Conservation (phyloP, 176 grass and related monocot genomes). For the Aechmea fasciata region DNA sequence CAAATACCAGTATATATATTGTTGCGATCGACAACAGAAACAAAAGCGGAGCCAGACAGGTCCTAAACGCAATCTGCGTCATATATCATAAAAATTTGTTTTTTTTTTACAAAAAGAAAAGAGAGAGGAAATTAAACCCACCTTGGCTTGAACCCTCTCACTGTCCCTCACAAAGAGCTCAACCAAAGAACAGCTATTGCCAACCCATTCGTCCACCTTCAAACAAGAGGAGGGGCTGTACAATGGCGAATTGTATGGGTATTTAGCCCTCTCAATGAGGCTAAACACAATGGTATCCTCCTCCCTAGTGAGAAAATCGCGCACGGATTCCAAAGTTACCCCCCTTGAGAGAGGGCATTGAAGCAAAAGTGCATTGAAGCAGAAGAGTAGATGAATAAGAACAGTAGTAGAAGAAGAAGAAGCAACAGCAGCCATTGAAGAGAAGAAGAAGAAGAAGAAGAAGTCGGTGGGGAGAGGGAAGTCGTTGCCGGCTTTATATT, state of each 20-base stretch:
- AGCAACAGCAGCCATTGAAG: constrained; percentile 16
- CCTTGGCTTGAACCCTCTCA: constrained; percentile 63
- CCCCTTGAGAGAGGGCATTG: background rate
- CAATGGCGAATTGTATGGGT: constrained; percentile 34
- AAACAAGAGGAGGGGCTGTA: constrained; percentile 21
- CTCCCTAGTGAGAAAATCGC: constrained; percentile 56
- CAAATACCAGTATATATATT: too few relatives aligned
- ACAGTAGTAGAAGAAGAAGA: background rate
- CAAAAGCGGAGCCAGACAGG: too few relatives aligned
- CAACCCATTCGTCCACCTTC: background rate
- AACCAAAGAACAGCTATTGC: constrained; percentile 21
- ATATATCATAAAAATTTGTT: background rate
- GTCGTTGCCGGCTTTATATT: background rate
- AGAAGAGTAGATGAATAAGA: background rate
- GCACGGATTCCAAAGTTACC: constrained; percentile 42
- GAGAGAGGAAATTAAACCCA: background rate
- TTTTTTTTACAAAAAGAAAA: background rate
- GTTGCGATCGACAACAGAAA: too few relatives aligned
- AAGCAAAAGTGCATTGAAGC: constrained; percentile 6
- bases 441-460: background rate
- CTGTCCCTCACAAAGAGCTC: constrained; percentile 44
- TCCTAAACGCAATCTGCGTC: too few relatives aligned
- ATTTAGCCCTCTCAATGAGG: constrained; percentile 63
- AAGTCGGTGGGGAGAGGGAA: background rate
- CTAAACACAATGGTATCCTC: constrained; percentile 70